phyloP scores from a whole-genome alignment of 108 stramenopile genomes.

The Seminavis robusta region DNA sequence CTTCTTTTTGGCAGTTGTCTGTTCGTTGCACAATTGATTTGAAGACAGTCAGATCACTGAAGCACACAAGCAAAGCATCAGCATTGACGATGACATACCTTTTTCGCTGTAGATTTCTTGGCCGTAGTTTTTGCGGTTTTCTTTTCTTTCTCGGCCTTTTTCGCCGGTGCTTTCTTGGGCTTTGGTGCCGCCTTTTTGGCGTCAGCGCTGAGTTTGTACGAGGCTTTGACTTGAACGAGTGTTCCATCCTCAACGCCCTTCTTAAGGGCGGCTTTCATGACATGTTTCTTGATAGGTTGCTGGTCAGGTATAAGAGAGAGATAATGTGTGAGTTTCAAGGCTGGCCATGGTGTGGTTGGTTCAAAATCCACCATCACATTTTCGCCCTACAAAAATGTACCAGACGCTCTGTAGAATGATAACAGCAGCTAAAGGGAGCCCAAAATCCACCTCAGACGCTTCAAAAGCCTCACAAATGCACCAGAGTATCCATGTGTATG shows the following conservation, averaged over 20 bases:
- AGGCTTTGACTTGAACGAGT: conserved; percentile 63
- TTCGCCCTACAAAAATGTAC: conserved; percentile 6
- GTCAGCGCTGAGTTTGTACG: conserved; percentile 69
- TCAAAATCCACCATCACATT: conserved; percentile 4
- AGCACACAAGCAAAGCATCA: neutral
- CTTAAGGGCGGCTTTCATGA: conserved; percentile 67
- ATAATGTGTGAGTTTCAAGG: neutral
- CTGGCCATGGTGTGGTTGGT: neutral
- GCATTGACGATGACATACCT: neutral
- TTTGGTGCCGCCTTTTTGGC: conserved; percentile 37
- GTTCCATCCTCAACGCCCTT: conserved; percentile 55
- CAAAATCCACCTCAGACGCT: neutral
- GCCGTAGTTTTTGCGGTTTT: conserved; percentile 8
- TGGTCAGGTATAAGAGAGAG: conserved; percentile 8
- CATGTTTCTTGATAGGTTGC: conserved; percentile 52
- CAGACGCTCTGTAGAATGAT: neutral
- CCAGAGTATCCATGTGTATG: neutral
- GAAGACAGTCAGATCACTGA: neutral
- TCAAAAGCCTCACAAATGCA: neutral
- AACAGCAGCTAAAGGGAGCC: neutral
- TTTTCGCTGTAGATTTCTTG: conserved; percentile 1
- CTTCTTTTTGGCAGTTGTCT: conserved; percentile 35
- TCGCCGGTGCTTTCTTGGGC: conserved; percentile 3
- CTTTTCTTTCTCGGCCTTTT: conserved; percentile 23
- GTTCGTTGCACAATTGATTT: neutral